Percentiles rank a stretch among this genome's conserved stretches.
phyloP scores from a whole-genome alignment of 352 stramenopile species.

The Phytophthora tentaculata region DNA sequence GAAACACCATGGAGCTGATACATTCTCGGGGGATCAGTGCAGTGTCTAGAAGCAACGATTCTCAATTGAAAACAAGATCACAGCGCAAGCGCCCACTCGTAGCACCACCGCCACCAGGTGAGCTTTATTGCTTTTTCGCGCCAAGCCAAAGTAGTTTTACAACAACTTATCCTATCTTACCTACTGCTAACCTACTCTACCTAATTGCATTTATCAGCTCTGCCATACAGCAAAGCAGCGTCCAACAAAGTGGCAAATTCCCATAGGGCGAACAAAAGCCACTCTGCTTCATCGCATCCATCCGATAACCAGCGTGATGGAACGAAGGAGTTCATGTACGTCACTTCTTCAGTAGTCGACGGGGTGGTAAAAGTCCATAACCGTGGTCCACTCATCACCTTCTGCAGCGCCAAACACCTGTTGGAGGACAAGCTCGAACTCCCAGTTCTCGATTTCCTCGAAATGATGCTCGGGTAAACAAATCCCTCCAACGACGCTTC shows the following conservation, averaged over 20 bases:
- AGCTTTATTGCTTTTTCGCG: constrained; percentile 26
- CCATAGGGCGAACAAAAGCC: not conserved
- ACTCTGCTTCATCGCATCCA: constrained; percentile 12
- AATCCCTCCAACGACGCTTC: not conserved
- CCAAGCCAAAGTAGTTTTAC: constrained; percentile 34
- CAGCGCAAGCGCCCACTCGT: constrained; percentile 18
- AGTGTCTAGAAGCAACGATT: constrained; percentile 4
- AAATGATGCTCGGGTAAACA: constrained; percentile 65
- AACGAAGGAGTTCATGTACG: constrained; percentile 41
- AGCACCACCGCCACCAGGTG: constrained; percentile 28
- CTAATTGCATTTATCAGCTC: constrained; percentile 39
- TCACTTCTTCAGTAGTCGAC: constrained; percentile 7
- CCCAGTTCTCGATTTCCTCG: constrained; percentile 65
- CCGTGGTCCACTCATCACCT: constrained; percentile 4
- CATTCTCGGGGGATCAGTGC: not conserved
- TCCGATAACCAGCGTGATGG: constrained; percentile 13
- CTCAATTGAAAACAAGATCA: constrained; percentile 5
- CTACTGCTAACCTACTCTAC: constrained; percentile 50
- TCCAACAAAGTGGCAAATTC: constrained; percentile 9
- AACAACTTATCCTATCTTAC: constrained; percentile 44
- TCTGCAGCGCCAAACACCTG: constrained; percentile 48
- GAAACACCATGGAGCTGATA: constrained; percentile 1
- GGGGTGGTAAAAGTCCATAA: not conserved
- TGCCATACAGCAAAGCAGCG: constrained; percentile 4
- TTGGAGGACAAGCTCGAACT: constrained; percentile 57